Evolutionary conservation across 768 basidiomycete species (phyloP).

Genomic region (Lepiota brunneoincarnata): DNA sequence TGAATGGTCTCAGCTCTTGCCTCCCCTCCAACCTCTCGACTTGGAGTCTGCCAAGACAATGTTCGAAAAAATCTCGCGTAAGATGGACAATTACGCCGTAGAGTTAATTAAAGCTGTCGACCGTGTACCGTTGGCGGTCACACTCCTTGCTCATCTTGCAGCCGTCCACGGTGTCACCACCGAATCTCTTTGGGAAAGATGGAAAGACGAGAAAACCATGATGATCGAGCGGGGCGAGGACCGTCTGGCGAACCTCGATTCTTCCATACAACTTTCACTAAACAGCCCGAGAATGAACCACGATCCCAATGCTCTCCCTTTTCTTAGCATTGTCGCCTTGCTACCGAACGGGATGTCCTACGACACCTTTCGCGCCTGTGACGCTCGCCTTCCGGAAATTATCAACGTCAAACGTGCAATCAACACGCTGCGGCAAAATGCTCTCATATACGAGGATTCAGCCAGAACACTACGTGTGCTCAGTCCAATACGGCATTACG

Average conservation of each 20-base stretch:
- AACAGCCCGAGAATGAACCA: constrained; percentile 23
- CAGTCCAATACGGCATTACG: constrained; percentile 26
- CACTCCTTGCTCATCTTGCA: constrained; percentile 28
- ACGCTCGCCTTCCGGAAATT: constrained; percentile 18
- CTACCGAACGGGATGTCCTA: constrained; percentile 27
- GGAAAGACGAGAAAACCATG: constrained; percentile 25
- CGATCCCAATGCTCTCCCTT: constrained; percentile 21
- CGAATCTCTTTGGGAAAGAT: constrained; percentile 26
- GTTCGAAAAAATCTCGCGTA: constrained; percentile 22
- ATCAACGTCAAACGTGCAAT: constrained; percentile 20
- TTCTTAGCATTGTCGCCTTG: constrained; percentile 25
- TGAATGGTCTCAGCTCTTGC: constrained; percentile 21
- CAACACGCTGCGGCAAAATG: constrained; percentile 26
- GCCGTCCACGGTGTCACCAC: constrained; percentile 28
- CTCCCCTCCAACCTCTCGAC: constrained; percentile 25
- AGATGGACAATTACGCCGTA: constrained; percentile 19
- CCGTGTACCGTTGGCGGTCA: constrained; percentile 31
- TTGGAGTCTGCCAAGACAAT: constrained; percentile 21
- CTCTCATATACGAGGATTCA: constrained; percentile 21
- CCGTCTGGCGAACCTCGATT: constrained; percentile 26
- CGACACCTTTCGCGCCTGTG: constrained; percentile 15
- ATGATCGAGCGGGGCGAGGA: constrained; percentile 27
- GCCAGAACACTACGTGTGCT: constrained; percentile 21
- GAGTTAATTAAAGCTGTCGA: constrained; percentile 27
- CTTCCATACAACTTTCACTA: constrained; percentile 29